Evolutionary conservation across 148 eudicot genomes (phyloP).

Genomic region (Salicornia ramosissima): DNA sequence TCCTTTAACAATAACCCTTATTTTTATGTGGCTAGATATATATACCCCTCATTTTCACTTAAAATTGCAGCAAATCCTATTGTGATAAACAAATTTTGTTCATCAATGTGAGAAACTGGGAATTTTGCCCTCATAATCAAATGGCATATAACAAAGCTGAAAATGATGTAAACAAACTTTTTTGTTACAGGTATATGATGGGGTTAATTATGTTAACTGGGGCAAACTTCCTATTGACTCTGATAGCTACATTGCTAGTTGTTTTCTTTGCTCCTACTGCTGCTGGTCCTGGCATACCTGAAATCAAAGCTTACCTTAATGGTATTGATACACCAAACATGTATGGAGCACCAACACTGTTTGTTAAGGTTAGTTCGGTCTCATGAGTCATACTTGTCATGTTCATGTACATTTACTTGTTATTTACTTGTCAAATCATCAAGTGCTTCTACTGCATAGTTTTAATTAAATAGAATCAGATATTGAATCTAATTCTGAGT

Average conservation of each 20-base stretch:
- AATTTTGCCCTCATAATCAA: no score
- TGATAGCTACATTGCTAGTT: slow-evolving; percentile 55
- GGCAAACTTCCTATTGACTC: slow-evolving; percentile 54
- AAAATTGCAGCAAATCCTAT: no score
- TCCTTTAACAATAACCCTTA: no score
- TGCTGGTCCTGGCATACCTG: slow-evolving; percentile 92
- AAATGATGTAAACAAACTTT: background rate
- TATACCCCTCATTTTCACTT: no score
- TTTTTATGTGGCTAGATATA: no score
- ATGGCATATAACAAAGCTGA: background rate
- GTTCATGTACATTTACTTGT: background rate
- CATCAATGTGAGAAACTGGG: no score
- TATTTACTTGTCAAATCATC: no score
- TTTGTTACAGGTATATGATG: slow-evolving; percentile 52
- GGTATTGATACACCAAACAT: slow-evolving; percentile 86
- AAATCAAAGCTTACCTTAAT: slow-evolving; percentile 84
- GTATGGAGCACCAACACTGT: slow-evolving; percentile 71
- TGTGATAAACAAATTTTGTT: no score
- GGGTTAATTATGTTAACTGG: slow-evolving; percentile 53
- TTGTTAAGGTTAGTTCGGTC: slow-evolving; percentile 59
- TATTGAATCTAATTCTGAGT: background rate
- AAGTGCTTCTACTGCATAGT: no score
- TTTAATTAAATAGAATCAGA: background rate
- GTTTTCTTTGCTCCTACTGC: slow-evolving; percentile 82
- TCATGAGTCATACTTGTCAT: background rate